Percentiles rank a stretch among this genome's conserved stretches.
phyloP scores from a whole-genome alignment of 1,139 yeast genomes.

The Suhomyces wounanorum region DNA sequence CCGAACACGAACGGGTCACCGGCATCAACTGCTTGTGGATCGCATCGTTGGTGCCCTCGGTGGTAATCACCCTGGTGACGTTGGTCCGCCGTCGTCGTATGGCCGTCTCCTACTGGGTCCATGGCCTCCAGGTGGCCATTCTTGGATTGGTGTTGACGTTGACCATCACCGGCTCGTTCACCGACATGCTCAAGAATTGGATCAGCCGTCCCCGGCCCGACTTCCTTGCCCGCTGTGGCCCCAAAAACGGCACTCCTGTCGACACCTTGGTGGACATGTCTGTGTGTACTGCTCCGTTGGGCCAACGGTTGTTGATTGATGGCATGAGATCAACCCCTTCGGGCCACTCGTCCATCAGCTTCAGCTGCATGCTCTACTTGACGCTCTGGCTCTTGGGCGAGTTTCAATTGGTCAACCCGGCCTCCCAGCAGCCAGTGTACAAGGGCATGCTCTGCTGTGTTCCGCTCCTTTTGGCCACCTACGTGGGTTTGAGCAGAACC shows the following conservation, averaged over 20 bases:
- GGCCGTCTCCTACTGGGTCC: constrained; percentile 15
- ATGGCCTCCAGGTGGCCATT: constrained; percentile 49
- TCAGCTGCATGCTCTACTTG: constrained; percentile 41
- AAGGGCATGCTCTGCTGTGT: constrained; percentile 12
- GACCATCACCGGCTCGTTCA: constrained; percentile 46
- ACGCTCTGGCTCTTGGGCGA: constrained; percentile 65
- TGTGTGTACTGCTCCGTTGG: constrained; percentile 47
- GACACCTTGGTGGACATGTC: constrained; percentile 42
- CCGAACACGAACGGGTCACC: constrained; percentile 61
- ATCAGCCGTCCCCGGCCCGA: constrained; percentile 85
- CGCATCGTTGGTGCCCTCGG: constrained; percentile 44
- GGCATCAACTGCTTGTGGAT: constrained; percentile 32
- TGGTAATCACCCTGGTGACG: constrained; percentile 35
- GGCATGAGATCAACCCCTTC: constrained; percentile 52
- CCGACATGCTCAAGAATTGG: constrained; percentile 70
- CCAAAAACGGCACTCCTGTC: constrained; percentile 37
- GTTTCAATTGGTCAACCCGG: constrained; percentile 29
- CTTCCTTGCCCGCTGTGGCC: constrained; percentile 68
- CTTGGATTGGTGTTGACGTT: constrained; percentile 56
- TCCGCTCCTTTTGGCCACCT: constrained; percentile 21
- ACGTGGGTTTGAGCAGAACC: constrained; percentile 59
- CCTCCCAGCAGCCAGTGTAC: constrained; percentile 15
- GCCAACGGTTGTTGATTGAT: constrained; percentile 31
- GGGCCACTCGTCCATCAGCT: constrained; percentile 49
- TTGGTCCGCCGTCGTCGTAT: constrained; percentile 25